A percentile compares a stretch with the other conserved stretches of the same genome.
Conservation (phyloP, 345 rosid genomes). For the Eucalyptus polyanthemos region DNA sequence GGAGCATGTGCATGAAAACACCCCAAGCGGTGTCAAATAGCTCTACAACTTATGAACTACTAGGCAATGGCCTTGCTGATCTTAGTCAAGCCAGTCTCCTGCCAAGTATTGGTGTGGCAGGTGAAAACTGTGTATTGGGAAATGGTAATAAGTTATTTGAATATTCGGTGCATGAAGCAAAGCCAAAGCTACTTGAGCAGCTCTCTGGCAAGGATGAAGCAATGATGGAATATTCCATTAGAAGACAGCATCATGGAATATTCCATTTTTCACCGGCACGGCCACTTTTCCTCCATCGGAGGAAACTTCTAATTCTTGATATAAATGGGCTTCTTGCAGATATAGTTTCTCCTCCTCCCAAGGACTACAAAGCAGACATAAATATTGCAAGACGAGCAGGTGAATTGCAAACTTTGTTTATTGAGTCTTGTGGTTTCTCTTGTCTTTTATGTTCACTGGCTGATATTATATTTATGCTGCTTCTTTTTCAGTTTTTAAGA, state of each 20-base stretch:
- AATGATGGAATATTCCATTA: not conserved
- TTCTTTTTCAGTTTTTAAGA: conserved; percentile 31
- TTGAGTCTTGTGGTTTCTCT: not conserved
- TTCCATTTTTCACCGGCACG: not conserved
- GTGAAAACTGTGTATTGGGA: not conserved
- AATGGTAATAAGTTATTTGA: not conserved
- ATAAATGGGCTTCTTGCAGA: conserved; percentile 83
- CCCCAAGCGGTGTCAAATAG: not conserved
- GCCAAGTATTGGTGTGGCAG: not conserved
- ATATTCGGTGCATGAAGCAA: not conserved
- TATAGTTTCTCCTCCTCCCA: conserved; percentile 32
- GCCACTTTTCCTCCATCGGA: not conserved
- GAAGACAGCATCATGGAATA: not conserved
- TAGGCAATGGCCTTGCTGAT: not conserved
- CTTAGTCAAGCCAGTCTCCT: not conserved
- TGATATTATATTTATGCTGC: not conserved
- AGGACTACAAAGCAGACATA: conserved; percentile 30
- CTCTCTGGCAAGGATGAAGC: not conserved
- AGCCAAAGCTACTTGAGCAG: not conserved
- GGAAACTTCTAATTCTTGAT: conserved; percentile 74
- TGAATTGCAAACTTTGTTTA: conserved; percentile 5
- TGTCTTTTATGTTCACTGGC: not conserved
- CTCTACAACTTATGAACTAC: conserved; percentile 1
- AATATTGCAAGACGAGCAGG: conserved; percentile 42
- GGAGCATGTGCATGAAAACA: not conserved